phyloP scores from a whole-genome alignment of 202 grass and related monocot genomes.

The Setaria viridis region DNA sequence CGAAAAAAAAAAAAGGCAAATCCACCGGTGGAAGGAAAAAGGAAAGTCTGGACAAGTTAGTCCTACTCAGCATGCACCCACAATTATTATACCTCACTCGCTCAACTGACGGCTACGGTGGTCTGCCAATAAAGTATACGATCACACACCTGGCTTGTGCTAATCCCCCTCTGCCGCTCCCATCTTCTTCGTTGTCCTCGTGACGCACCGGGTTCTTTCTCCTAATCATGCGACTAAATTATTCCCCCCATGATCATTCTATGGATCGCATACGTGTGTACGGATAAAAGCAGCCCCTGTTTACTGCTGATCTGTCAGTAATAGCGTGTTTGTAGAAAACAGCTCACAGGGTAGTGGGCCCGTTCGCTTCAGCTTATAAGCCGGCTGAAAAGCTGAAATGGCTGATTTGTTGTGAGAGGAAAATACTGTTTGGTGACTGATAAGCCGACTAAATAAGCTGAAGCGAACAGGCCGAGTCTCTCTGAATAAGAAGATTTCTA shows the following conservation, averaged over 20 bases:
- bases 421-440: too few relatives aligned
- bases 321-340: background rate
- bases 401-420: too few relatives aligned
- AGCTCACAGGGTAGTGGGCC: background rate
- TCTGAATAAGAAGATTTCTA: too few relatives aligned
- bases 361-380: too few relatives aligned
- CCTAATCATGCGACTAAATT: slow-evolving; percentile 20
- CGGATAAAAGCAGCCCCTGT: background rate
- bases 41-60: slow-evolving; percentile 27
- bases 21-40: background rate
- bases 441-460: too few relatives aligned
- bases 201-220: slow-evolving; percentile 19
- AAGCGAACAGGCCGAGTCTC: too few relatives aligned
- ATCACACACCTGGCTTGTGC: slow-evolving; percentile 16
- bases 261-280: background rate
- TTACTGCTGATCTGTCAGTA: background rate
- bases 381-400: too few relatives aligned
- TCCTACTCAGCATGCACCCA: slow-evolving; percentile 46
- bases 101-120: slow-evolving; percentile 43
- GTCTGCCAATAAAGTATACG: slow-evolving; percentile 40
- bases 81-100: slow-evolving; percentile 30
- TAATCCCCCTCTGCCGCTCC: background rate
- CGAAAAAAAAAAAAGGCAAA: background rate
- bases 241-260: background rate
- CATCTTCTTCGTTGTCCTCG: slow-evolving; percentile 45